Conservation (phyloP, 768 basidiomycete species). For the Floccularia luteovirens region DNA sequence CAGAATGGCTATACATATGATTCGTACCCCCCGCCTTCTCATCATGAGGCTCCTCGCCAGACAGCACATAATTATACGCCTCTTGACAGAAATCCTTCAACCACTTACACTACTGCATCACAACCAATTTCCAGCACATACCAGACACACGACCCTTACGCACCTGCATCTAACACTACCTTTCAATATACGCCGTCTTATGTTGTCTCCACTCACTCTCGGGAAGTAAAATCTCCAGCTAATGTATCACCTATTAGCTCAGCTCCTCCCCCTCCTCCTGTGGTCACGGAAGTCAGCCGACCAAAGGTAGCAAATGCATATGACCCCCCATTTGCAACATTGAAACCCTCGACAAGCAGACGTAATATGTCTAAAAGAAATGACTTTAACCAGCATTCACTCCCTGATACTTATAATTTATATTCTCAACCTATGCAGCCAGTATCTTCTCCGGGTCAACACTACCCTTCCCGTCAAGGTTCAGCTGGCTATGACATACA, state of each 20-base stretch:
- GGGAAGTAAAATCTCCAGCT: slow-evolving; percentile 3
- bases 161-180: slow-evolving; percentile 17
- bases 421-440: background rate
- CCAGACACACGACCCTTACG: slow-evolving; percentile 26
- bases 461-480: background rate
- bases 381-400: background rate
- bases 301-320: slow-evolving; percentile 68
- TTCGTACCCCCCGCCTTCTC: background rate
- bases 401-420: background rate
- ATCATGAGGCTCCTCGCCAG: background rate
- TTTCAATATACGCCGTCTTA: slow-evolving; percentile 10
- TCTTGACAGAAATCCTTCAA: background rate
- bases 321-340: slow-evolving; percentile 64
- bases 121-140: slow-evolving; percentile 8
- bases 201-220: slow-evolving; percentile 8
- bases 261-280: slow-evolving; percentile 7
- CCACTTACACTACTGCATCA: background rate
- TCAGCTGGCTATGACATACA: background rate
- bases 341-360: slow-evolving; percentile 17
- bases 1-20: background rate
- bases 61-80: slow-evolving; percentile 4
- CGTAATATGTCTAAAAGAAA: background rate
- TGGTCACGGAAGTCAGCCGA: slow-evolving; percentile 39
- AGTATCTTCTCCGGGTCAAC: background rate
- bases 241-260: slow-evolving; percentile 13